phyloP scores from a whole-genome alignment of 805 yeast genomes.

The Cyberlindnera xishuangbannaensis region DNA sequence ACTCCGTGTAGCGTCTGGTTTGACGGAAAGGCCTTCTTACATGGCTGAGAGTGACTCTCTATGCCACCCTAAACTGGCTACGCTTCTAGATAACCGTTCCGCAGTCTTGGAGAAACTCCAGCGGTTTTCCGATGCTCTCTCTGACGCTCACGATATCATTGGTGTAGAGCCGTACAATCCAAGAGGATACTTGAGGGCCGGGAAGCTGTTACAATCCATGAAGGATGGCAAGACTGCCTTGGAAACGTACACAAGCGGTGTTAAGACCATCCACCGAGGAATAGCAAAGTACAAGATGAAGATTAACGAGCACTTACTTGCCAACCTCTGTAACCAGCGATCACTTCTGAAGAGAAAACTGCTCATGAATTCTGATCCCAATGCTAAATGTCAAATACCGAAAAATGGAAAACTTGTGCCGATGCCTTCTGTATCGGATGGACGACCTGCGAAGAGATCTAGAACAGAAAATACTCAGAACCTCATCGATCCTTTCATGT shows the following conservation, averaged over 20 bases:
- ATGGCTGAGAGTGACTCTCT: constrained; percentile 2
- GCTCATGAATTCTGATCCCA: neutral
- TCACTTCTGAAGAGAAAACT: neutral
- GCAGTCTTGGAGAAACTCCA: constrained; percentile 18
- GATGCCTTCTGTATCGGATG: too few relatives aligned
- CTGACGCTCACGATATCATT: constrained; percentile 15
- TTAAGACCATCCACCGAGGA: constrained; percentile 13
- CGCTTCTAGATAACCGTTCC: constrained; percentile 22
- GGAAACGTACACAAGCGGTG: constrained; percentile 6
- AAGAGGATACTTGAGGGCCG: constrained; percentile 21
- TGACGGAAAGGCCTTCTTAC: constrained; percentile 16
- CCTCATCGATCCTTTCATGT: constrained; percentile 5
- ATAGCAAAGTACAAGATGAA: constrained; percentile 9
- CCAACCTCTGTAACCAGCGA: constrained; percentile 9
- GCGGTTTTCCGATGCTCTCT: constrained; percentile 11
- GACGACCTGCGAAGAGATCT: neutral
- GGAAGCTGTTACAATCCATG: constrained; percentile 9
- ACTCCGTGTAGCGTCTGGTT: constrained; percentile 11
- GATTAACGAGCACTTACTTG: constrained; percentile 9
- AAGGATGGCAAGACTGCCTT: constrained; percentile 9
- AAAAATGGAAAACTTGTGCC: too few relatives aligned
- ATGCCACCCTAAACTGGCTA: constrained; percentile 20
- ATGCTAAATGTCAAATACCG: too few relatives aligned
- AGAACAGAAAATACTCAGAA: neutral
- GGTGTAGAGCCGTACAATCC: constrained; percentile 22